These are phyloP conservation scores for Hippophae rhamnoides DNA, from an alignment of 306 rosid genomes.

Conservation along the genomic window DNA sequence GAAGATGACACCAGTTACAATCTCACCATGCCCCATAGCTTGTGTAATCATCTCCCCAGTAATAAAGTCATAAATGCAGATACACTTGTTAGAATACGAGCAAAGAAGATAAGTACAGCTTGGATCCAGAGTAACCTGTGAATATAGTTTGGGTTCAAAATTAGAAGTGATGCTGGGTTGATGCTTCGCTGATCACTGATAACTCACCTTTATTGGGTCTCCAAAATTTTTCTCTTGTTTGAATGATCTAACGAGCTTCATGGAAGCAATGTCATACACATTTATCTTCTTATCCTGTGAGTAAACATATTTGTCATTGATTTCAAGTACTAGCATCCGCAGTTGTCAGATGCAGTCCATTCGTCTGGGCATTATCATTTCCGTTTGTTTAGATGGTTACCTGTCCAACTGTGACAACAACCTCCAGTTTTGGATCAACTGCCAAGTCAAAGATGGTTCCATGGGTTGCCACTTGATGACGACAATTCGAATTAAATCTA, in stretches of 20 bases:
- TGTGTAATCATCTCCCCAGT: conserved; percentile 58
- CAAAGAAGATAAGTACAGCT: conserved; percentile 60
- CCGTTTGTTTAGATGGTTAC: conserved; percentile 21
- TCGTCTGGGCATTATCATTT: not conserved
- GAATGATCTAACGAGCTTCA: conserved; percentile 50
- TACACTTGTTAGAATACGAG: conserved; percentile 62
- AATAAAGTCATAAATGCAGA: conserved; percentile 49
- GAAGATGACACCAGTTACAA: conserved; percentile 70
- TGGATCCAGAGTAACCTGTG: conserved; percentile 64
- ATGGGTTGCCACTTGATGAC: conserved; percentile 47
- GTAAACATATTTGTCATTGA: conserved; percentile 21
- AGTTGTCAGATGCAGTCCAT: not conserved
- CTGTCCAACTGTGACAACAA: conserved; percentile 71
- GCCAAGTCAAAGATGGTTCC: conserved; percentile 76
- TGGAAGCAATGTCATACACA: conserved; percentile 39
- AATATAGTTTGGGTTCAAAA: conserved; percentile 13
- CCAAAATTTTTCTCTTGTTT: conserved; percentile 47
- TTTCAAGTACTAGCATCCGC: conserved; percentile 9
- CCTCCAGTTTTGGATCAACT: conserved; percentile 41
- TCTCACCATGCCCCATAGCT: conserved; percentile 69
- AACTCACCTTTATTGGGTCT: conserved; percentile 71
- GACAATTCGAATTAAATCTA: conserved; percentile 37
- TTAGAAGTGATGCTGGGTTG: conserved; percentile 6
- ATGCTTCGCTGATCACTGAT: conserved; percentile 9
- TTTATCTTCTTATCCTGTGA: conserved; percentile 70